phyloP scores from a whole-genome alignment of 306 rosid species.

The Sphenostylis stenocarpa region DNA sequence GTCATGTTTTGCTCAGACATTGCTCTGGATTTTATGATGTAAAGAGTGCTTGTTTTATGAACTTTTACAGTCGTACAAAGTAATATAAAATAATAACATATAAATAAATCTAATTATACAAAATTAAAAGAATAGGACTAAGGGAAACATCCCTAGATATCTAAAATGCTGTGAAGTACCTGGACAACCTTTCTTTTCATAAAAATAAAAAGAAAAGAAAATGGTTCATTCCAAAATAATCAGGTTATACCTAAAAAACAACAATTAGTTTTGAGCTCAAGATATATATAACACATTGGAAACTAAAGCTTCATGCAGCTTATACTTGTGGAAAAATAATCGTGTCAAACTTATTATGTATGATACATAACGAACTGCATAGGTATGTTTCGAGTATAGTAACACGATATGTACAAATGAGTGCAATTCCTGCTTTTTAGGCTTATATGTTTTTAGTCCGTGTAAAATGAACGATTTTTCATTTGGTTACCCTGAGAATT shows the following conservation, averaged over 20 bases:
- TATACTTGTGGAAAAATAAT: neutral
- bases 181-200: neutral
- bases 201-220: neutral
- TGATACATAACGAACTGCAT: neutral
- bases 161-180: neutral
- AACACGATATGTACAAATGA: neutral
- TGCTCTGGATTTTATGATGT: neutral
- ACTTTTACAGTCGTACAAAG: neutral
- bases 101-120: neutral
- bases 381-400: constrained; percentile 5
- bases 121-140: neutral
- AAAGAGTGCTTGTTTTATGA: too few relatives aligned
- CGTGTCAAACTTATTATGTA: neutral
- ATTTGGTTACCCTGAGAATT: too few relatives aligned
- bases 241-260: constrained; percentile 1
- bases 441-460: too few relatives aligned
- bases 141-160: neutral
- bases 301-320: neutral
- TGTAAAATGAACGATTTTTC: too few relatives aligned
- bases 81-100: neutral
- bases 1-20: neutral
- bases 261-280: constrained; percentile 23
- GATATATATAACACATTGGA: neutral
- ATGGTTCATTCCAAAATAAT: constrained; percentile 7
- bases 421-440: too few relatives aligned